Evolutionary conservation across 2,329 filamentous ascomycete species (phyloP).

Genomic region (Pseudogymnoascus sp.): DNA sequence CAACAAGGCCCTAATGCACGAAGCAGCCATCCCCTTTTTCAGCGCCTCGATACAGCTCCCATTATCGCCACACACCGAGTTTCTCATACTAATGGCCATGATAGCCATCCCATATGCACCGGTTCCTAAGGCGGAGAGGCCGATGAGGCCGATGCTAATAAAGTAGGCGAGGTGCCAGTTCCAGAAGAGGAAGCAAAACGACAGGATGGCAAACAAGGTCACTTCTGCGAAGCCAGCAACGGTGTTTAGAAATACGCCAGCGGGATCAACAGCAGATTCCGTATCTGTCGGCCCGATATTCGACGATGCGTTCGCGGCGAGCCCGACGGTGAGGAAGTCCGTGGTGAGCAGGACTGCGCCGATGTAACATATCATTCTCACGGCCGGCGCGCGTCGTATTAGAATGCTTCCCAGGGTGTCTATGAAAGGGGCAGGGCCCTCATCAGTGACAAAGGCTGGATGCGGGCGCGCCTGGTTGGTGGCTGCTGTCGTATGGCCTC

Average conservation of each 20-base stretch:
- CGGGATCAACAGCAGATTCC: not conserved
- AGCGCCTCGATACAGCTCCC: not conserved
- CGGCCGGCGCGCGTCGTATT: not conserved
- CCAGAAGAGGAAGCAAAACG: constrained; percentile 2
- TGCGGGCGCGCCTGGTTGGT: not conserved
- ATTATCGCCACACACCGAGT: not conserved
- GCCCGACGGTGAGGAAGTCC: not conserved
- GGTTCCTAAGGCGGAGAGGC: not conserved
- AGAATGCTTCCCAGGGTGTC: not conserved
- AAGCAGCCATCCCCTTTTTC: constrained; percentile 1
- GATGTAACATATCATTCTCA: constrained; percentile 3
- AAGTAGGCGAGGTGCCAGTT: constrained; percentile 8
- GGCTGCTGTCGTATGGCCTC: not conserved
- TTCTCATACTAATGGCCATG: constrained; percentile 7
- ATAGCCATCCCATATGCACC: constrained; percentile 8
- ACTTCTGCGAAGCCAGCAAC: constrained; percentile 1
- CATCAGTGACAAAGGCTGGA: not conserved
- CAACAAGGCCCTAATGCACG: not conserved
- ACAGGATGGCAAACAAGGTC: not conserved
- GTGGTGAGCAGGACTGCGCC: not conserved
- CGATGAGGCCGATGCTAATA: not conserved
- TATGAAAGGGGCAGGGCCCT: not conserved
- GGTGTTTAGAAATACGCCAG: not conserved
- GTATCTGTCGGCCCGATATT: not conserved
- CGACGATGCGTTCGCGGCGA: not conserved